Evolutionary conservation across 129 eudicot genomes (phyloP), one percentile per base, ranked within the genome.

Genomic region (Tanacetum coccineum): DNA sequence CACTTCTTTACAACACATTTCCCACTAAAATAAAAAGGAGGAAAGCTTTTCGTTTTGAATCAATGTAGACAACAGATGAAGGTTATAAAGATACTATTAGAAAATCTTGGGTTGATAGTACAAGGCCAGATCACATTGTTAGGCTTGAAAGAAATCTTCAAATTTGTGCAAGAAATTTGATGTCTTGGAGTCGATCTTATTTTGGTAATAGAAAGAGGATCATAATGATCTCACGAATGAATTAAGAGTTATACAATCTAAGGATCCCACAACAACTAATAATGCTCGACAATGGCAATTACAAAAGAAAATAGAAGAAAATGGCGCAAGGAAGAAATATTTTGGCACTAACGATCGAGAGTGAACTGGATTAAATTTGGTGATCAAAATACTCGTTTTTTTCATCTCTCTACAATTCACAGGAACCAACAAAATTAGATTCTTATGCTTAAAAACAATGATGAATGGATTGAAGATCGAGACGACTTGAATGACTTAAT

Each of bases 311-410:
- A 4, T 21, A 39, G 22, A 48, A 63, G 26, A 13, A 12, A 42
- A 1, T n/a, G 11, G 6, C 25, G 8, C 4, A 40, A 28, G 20
- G 53, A 63, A 22, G 53, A 63, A 17, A n/a, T 40, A 13, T 42
- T 4, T 30, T 63, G 68, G 54, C 68, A 39, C 19, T 54, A 42
- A 42, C 47, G 52, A 1, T 63, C 68, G 6, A n/a, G 53, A n/a
- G 21, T 63, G 13, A 40, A 40, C 28, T 63, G 68, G 68, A 9
- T 17, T 0, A 63, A 15, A 40, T 40, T 39, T 15, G 68, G 68
- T n/a, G 68, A 63, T 63, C 52, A 17, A 13, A 63, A 63, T 15
- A 39, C 68, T 30, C 22, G 44, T 5, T 63, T 63, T 28, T 63
- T 63, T 22, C 68, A 63, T 17, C 13, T 30, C 9, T n/a, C 52